Percentiles rank a stretch among this genome's conserved stretches.
Conservation (phyloP, 768 basidiomycete species). For the Boletus huronensis region DNA sequence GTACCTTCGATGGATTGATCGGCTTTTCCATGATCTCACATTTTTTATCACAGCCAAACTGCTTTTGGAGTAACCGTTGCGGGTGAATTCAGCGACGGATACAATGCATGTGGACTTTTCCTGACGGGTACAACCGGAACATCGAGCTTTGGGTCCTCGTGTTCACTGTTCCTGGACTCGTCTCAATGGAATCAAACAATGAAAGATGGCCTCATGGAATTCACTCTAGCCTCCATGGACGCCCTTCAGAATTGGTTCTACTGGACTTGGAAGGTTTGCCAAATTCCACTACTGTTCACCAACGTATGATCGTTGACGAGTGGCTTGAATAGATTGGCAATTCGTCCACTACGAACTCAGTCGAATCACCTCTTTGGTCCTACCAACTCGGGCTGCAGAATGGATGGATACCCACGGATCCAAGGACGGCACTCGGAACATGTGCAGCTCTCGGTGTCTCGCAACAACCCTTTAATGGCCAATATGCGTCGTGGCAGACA, state of each 20-base stretch:
- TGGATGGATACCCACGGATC: slow-evolving; percentile 79
- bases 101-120: slow-evolving; percentile 62
- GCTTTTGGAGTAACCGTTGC: slow-evolving; percentile 68
- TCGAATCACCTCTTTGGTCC: slow-evolving; percentile 62
- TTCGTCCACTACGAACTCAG: slow-evolving; percentile 45
- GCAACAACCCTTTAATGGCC: slow-evolving; percentile 46
- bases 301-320: not conserved
- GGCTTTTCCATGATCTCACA: not conserved
- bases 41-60: slow-evolving; percentile 33
- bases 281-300: not conserved
- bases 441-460: slow-evolving; percentile 55
- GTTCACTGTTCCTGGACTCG: slow-evolving; percentile 47
- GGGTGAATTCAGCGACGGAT: slow-evolving; percentile 73
- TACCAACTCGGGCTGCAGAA: slow-evolving; percentile 66
- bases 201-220: slow-evolving; percentile 50
- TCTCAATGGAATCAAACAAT: slow-evolving; percentile 48
- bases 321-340: slow-evolving; percentile 47
- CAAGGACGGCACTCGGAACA: slow-evolving; percentile 58
- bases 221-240: slow-evolving; percentile 60
- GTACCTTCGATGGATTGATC: slow-evolving; percentile 20
- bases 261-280: slow-evolving; percentile 72
- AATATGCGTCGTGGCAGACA: slow-evolving; percentile 63
- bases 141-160: slow-evolving; percentile 27
- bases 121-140: slow-evolving; percentile 35
- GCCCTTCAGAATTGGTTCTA: slow-evolving; percentile 66